These are phyloP conservation scores for Oidium heveae DNA, from an alignment of 2,329 filamentous ascomycete species.

Conservation along the genomic window DNA sequence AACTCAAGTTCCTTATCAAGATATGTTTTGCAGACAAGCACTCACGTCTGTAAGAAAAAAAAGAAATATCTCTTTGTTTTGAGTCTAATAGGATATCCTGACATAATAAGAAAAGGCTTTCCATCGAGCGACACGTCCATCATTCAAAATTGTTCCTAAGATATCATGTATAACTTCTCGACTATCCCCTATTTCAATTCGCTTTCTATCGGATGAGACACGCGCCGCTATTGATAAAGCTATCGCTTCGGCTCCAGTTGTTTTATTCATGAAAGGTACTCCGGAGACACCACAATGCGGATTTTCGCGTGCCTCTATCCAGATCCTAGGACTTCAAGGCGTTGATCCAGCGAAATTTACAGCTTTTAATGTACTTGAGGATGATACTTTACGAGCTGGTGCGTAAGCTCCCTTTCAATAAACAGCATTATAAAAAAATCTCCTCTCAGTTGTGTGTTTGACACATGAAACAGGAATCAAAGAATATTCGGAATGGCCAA, in stretches of 20 bases:
- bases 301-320: constrained; percentile 83
- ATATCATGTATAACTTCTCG: neutral
- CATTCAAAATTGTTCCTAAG: constrained; percentile 3
- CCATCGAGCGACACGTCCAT: constrained; percentile 5
- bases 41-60: neutral
- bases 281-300: constrained; percentile 90
- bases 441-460: neutral
- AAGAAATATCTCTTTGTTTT: neutral
- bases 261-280: constrained; percentile 98
- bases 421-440: neutral
- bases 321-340: constrained; percentile 83
- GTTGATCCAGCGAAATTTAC: constrained; percentile 90
- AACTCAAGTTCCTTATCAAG: neutral
- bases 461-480: constrained; percentile 50
- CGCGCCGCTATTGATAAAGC: constrained; percentile 73
- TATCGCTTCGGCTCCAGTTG: constrained; percentile 65
- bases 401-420: constrained; percentile 9
- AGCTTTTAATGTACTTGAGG: constrained; percentile 94
- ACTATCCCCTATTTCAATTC: constrained; percentile 14
- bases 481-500: constrained; percentile 98
- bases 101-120: neutral
- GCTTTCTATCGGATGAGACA: constrained; percentile 59
- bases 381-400: constrained; percentile 65
- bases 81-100: neutral
- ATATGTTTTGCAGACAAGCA: neutral